A percentile compares a stretch with the other conserved stretches of the same genome.
Conservation (phyloP, 2,329 filamentous ascomycete genomes). For the Davidsoniella eucalypti region DNA sequence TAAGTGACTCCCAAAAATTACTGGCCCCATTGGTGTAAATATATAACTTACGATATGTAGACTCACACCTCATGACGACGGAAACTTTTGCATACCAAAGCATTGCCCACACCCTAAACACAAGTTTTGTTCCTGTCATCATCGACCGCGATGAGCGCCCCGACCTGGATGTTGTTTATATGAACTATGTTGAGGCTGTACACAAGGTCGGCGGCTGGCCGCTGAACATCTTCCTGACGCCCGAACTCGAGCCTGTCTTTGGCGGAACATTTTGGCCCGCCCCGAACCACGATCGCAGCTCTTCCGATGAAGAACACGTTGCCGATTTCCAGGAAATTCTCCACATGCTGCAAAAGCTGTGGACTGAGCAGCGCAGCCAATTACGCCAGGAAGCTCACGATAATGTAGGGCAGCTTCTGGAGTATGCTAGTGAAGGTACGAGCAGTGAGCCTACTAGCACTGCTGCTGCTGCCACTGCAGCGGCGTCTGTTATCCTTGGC, state of each 20-base stretch:
- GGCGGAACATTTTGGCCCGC: slow-evolving; percentile 94
- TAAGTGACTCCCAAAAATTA: slow-evolving; percentile 28
- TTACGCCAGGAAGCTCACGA: slow-evolving; percentile 72
- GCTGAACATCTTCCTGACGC: slow-evolving; percentile 89
- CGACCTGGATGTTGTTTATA: slow-evolving; percentile 89
- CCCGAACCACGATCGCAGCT: slow-evolving; percentile 34
- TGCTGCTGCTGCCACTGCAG: background rate
- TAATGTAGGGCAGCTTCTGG: slow-evolving; percentile 62
- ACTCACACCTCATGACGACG: slow-evolving; percentile 79
- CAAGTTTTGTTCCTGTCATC: slow-evolving; percentile 77
- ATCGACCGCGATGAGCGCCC: slow-evolving; percentile 88
- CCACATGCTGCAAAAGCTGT: slow-evolving; percentile 56
- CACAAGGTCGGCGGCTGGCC: slow-evolving; percentile 87
- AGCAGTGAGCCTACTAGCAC: slow-evolving; percentile 6
- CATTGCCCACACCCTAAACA: slow-evolving; percentile 68
- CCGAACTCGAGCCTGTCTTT: slow-evolving; percentile 83
- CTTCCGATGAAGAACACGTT: slow-evolving; percentile 32
- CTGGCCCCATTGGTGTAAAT: background rate
- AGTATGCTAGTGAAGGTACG: slow-evolving; percentile 71
- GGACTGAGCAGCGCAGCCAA: slow-evolving; percentile 69
- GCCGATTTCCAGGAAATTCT: slow-evolving; percentile 74
- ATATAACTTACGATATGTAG: slow-evolving; percentile 22
- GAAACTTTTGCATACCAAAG: slow-evolving; percentile 79
- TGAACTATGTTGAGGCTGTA: slow-evolving; percentile 94
- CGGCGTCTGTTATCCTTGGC: background rate